Evolutionary conservation across 257 asterid species (phyloP), one percentile per base, ranked within the genome.

Genomic region (Jaltomata sinuosa): DNA sequence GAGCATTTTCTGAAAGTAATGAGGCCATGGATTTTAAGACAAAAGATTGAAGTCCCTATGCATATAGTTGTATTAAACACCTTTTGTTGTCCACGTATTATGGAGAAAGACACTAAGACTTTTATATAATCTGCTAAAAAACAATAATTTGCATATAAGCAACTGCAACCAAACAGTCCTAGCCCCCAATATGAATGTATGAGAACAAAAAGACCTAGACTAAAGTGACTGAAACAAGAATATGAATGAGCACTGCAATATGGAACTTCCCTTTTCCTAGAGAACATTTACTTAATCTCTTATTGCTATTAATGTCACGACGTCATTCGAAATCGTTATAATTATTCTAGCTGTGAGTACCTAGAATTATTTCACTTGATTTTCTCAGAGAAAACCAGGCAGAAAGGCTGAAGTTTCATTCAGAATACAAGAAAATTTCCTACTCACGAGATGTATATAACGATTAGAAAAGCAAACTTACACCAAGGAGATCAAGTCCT

Each of bases 401-500:
- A 69, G 18, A 69, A 38, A 36, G 52, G 79, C 47, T 34, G 52
- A 31, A 69, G 52, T n/a, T 71, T 5, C 54, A 38, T 42, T 72
- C 14, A 72, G 55, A 40, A 42, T 6, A 72, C 22, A 45, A 42
- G 22, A 11, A 72, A 72, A 6, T 10, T 38, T 71, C 0, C 2
- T 38, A 11, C 6, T 38, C 6, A 38, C 32, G 38, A 71, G 53
- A 71, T 71, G 54, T 71, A 38, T 71, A 71, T 22, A 42, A 22
- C 80, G 42, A 22, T 72, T 42, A 42, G 55, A 72, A 69, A 25
- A 72, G 38, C 22, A 80, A 86, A 91, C 99, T 88, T 95, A 95
- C 99, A 64, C 83, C 49, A 31, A 95, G 97, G 89, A 95, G 97
- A 89, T 95, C 98, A 78, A 92, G 91, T 76, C 99, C 99, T 87